phyloP scores from a whole-genome alignment of 768 basidiomycete species.

The Hygrophorus pudorinus region DNA sequence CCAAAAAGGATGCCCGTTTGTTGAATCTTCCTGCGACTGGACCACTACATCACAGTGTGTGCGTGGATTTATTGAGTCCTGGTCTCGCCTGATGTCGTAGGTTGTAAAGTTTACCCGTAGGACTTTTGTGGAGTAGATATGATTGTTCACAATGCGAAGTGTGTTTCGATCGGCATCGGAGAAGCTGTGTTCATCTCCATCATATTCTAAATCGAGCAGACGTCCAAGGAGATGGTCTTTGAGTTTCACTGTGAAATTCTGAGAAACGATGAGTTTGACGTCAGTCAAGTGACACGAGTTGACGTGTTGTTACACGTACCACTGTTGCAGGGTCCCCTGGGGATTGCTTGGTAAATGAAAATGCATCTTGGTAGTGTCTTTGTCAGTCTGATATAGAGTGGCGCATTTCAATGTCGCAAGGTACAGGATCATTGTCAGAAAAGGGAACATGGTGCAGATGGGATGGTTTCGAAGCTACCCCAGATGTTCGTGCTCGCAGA shows the following conservation, averaged over 20 bases:
- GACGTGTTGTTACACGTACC: too few relatives aligned
- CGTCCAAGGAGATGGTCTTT: constrained; percentile 20
- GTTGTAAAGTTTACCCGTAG: constrained; percentile 31
- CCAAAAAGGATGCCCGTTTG: constrained; percentile 21
- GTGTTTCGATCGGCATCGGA: constrained; percentile 8
- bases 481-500: constrained; percentile 15
- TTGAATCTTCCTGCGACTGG: constrained; percentile 11
- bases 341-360: constrained; percentile 8
- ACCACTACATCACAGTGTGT: constrained; percentile 29
- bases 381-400: constrained; percentile 12
- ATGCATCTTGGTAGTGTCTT: constrained; percentile 5
- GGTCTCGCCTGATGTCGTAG: too few relatives aligned
- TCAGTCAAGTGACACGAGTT: too few relatives aligned
- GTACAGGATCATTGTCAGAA: constrained; percentile 1
- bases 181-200: constrained; percentile 11
- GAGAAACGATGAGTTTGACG: too few relatives aligned
- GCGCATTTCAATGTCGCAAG: constrained; percentile 6
- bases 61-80: constrained; percentile 23
- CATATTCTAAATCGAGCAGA: constrained; percentile 9
- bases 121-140: constrained; percentile 20
- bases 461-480: constrained; percentile 17
- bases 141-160: constrained; percentile 14
- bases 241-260: constrained; percentile 19
- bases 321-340: constrained; percentile 13
- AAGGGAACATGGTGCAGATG: constrained; percentile 1